A percentile compares a stretch with the other conserved stretches of the same genome.
Evolutionary conservation across 2,329 filamentous ascomycete genomes (phyloP).

Genomic region (Xylariaceae sp.): DNA sequence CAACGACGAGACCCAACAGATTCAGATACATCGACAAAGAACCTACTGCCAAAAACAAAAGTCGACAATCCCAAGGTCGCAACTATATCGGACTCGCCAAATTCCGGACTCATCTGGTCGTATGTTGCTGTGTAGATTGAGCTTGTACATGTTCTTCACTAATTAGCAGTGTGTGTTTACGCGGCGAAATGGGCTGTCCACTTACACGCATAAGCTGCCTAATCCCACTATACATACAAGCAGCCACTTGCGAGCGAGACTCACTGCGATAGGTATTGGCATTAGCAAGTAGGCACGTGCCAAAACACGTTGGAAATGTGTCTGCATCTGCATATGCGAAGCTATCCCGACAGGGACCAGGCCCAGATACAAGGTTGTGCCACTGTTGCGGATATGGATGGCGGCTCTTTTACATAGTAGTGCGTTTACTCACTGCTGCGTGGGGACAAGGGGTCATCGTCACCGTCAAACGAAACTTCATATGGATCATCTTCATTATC

Average conservation of each 20-base stretch:
- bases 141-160: conserved; percentile 67
- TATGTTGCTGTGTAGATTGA: conserved; percentile 90
- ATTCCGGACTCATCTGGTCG: conserved; percentile 68
- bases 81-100: conserved; percentile 64
- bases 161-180: background rate
- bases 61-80: conserved; percentile 76
- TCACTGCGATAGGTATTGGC: conserved; percentile 37
- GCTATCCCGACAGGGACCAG: background rate
- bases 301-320: background rate
- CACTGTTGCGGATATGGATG: background rate
- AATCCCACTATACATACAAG: conserved; percentile 70
- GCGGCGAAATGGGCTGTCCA: conserved; percentile 25
- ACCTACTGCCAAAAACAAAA: conserved; percentile 72
- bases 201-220: conserved; percentile 79
- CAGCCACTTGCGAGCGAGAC: conserved; percentile 66
- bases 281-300: background rate
- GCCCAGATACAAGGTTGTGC: background rate
- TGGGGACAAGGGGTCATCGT: conserved; percentile 70
- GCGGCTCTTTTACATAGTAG: background rate
- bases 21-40: conserved; percentile 43
- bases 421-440: conserved; percentile 47
- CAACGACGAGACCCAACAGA: background rate
- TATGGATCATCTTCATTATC: conserved; percentile 46
- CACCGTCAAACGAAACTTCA: conserved; percentile 71
- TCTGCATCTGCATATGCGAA: background rate